A percentile compares a stretch with the other conserved stretches of the same genome.
Conservation (phyloP, 1,284 basidiomycete genomes). For the Cutaneotrichosporon dermatis region DNA sequence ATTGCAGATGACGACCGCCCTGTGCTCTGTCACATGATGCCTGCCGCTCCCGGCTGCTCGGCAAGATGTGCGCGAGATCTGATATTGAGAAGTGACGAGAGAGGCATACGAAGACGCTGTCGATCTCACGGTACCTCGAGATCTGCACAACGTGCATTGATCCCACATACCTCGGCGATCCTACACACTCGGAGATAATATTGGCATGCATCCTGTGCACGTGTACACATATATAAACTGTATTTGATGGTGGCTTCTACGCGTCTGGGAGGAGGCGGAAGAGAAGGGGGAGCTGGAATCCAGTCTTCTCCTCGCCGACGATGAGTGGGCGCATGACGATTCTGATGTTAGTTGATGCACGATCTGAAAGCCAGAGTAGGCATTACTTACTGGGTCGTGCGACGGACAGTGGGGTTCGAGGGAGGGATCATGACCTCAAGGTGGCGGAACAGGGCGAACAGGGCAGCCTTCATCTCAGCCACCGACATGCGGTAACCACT, state of each 20-base stretch:
- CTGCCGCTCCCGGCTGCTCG: no score
- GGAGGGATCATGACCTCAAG: constrained; percentile 57
- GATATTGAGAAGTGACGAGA: no score
- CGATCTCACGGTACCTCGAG: no score
- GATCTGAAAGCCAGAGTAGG: constrained; percentile 15
- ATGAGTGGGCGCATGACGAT: constrained; percentile 47
- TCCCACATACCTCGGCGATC: no score
- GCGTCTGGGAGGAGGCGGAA: constrained; percentile 12
- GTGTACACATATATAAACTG: background rate
- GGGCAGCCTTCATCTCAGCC: constrained; percentile 60
- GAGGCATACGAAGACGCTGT: no score
- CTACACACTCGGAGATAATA: background rate
- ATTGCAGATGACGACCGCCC: no score
- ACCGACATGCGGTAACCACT: constrained; percentile 64
- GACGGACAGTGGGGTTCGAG: constrained; percentile 26
- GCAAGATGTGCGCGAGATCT: no score
- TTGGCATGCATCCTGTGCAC: background rate
- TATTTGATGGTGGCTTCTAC: no score
- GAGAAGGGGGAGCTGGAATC: constrained; percentile 45
- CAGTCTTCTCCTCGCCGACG: constrained; percentile 37
- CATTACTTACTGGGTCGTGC: constrained; percentile 15
- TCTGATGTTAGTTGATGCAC: constrained; percentile 7
- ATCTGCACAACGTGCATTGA: no score
- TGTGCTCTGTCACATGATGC: no score
- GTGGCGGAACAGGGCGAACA: constrained; percentile 57